Percentiles rank a stretch among this genome's conserved stretches.
Evolutionary conservation across 306 rosid species (phyloP).

Genomic region (Inga oerstediana): DNA sequence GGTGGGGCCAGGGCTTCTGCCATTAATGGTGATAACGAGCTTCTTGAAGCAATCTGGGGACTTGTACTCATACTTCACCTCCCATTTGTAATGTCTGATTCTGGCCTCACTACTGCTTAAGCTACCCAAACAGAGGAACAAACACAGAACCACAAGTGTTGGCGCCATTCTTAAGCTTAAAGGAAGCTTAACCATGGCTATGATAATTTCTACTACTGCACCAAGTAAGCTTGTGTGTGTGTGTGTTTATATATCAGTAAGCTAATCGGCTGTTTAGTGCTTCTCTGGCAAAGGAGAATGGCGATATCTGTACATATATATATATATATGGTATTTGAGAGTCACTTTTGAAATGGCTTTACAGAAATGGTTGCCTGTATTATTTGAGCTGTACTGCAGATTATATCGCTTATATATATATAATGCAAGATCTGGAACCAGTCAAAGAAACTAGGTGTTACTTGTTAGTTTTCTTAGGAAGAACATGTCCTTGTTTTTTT

Average conservation of each 20-base stretch:
- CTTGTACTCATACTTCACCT: slow-evolving; percentile 36
- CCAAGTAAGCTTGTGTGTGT: background rate
- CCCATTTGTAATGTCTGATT: slow-evolving; percentile 49
- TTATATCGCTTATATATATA: background rate
- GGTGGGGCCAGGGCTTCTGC: slow-evolving; percentile 79
- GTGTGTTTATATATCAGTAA: background rate
- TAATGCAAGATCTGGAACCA: background rate
- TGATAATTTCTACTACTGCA: background rate
- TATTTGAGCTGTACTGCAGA: background rate
- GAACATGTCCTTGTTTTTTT: background rate
- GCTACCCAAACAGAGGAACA: slow-evolving; percentile 28
- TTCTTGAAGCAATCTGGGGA: slow-evolving; percentile 86
- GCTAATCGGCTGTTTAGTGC: background rate
- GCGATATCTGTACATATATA: background rate
- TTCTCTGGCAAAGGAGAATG: background rate
- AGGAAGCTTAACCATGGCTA: background rate
- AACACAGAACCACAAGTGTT: slow-evolving; percentile 38
- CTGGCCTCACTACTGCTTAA: slow-evolving; percentile 48
- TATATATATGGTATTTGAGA: background rate
- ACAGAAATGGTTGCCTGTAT: background rate
- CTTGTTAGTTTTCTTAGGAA: background rate
- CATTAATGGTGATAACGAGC: slow-evolving; percentile 73
- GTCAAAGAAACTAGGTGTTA: background rate
- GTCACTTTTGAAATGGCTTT: background rate
- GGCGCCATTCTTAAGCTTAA: background rate